These are phyloP conservation scores for Erodium trifolium DNA, from an alignment of 441 rosid genomes.

Conservation along the genomic window DNA sequence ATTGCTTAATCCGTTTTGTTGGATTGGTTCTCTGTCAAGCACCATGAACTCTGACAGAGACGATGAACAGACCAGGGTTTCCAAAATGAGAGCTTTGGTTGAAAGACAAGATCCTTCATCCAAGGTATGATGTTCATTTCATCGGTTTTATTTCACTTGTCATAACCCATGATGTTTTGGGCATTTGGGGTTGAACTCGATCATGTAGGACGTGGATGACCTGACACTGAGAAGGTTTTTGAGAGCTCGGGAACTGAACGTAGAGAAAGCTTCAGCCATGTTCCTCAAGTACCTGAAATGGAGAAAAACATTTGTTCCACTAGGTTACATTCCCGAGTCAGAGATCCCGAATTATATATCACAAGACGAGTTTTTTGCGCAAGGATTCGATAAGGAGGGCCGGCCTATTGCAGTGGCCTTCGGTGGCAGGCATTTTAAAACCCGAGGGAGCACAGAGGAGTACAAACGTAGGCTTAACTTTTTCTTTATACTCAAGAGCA, in stretches of 20 bases:
- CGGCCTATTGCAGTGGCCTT: neutral
- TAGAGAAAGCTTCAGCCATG: conserved; percentile 1
- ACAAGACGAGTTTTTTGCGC: neutral
- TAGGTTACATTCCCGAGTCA: neutral
- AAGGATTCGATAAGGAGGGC: conserved; percentile 6
- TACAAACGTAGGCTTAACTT: neutral
- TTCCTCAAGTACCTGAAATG: conserved; percentile 3
- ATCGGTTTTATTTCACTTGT: neutral
- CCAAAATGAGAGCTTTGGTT: conserved; percentile 29
- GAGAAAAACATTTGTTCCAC: conserved; percentile 6
- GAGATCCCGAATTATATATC: neutral
- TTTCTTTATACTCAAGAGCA: neutral
- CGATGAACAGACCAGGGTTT: conserved; percentile 22
- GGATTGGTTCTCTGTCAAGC: neutral
- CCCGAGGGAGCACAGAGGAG: neutral
- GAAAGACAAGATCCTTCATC: conserved; percentile 34
- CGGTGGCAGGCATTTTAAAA: neutral
- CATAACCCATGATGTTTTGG: neutral
- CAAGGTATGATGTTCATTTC: conserved; percentile 23
- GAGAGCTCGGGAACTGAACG: neutral
- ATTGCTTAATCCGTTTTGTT: neutral
- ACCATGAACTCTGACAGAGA: neutral
- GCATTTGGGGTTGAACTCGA: neutral
- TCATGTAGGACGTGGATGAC: neutral
- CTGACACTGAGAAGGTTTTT: neutral